phyloP scores from a whole-genome alignment of 257 asterid species.

The Osmanthus fragrans region DNA sequence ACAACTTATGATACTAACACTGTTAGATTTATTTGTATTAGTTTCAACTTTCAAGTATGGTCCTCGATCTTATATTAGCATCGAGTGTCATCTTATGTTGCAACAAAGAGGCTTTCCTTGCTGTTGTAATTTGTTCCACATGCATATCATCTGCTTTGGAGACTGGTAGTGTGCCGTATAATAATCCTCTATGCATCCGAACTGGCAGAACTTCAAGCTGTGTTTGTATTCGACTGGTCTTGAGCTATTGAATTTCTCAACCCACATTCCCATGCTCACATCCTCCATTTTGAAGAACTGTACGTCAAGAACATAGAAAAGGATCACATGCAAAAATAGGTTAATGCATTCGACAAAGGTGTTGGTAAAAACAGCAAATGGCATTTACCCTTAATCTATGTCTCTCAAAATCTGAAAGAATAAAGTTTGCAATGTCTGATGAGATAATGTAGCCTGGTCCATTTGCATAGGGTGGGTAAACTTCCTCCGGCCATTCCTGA shows the following conservation, averaged over 20 bases:
- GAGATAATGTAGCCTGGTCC: conserved; percentile 97
- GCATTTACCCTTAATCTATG: conserved; percentile 60
- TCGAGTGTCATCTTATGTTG: conserved; percentile 68
- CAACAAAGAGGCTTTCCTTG: conserved; percentile 69
- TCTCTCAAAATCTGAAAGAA: conserved; percentile 67
- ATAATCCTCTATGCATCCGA: conserved; percentile 83
- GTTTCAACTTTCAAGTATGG: neutral
- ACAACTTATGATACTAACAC: conserved; percentile 38
- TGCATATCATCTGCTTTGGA: conserved; percentile 87
- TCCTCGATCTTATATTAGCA: conserved; percentile 2
- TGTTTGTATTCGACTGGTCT: conserved; percentile 69
- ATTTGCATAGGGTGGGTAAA: conserved; percentile 92
- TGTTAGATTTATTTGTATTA: conserved; percentile 32
- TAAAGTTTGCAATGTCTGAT: conserved; percentile 69
- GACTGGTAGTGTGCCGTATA: conserved; percentile 89
- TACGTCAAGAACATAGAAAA: neutral
- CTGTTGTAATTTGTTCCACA: conserved; percentile 72
- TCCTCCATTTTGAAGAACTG: conserved; percentile 98
- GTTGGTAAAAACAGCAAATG: neutral
- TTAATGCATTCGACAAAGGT: neutral
- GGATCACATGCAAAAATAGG: neutral
- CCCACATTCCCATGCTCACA: conserved; percentile 98
- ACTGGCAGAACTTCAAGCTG: conserved; percentile 89
- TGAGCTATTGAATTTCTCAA: conserved; percentile 64
- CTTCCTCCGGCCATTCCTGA: conserved; percentile 99